Base-by-base conservation (phyloP, 345 rosid genomes). In the Bruguiera parviflora region DNA sequence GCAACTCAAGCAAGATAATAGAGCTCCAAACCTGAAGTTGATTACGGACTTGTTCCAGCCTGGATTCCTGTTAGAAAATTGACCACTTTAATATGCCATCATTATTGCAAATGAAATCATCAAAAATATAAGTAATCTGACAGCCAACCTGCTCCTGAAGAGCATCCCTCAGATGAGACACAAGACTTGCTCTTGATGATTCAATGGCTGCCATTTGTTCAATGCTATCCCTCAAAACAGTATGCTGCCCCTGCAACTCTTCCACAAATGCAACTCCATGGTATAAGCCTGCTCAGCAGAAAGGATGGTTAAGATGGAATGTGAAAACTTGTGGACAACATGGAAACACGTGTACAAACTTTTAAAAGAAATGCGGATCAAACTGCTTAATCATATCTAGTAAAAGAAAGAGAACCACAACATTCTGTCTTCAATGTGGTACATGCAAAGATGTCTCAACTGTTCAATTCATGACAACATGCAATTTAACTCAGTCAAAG, bases 101-200 rank as follows among this genome's bases (percentile, higher is more conserved):
- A 61, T 66, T 60, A 59, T 47, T 20, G 31, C 24, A 61, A 37
- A 64, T 24, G 61, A 64, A 63, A 47, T 16, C 16, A 37, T 28
- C 70, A 61, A 55, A 55, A 35, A 10, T 3, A 51, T 49, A 62
- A 35, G 22, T 70, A 66, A 73, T 63, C 31, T 69, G 57, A 67
- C 33, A 63, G 77, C 66, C 19, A 75, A 94, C 98, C 97, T 94
- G 92, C 75, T 91, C 98, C 62, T 86, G 94, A 65, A 95, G 84
- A 74, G 91, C 92, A 58, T 92, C 97, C 76, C 84, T 88, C 70
- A 95, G 80, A 68, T 76, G 78, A 71, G 87, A 77, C 72, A 92
- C 85, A 16, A 95, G 98, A 79, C 75, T 85, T 65, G 80, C 83
- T 84, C 89, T 84, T 25, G 89, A 76, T 71, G 91, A 82, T 82